Evolutionary conservation across 106 monocot species (phyloP).

Genomic region (Dioscorea dumetorum): DNA sequence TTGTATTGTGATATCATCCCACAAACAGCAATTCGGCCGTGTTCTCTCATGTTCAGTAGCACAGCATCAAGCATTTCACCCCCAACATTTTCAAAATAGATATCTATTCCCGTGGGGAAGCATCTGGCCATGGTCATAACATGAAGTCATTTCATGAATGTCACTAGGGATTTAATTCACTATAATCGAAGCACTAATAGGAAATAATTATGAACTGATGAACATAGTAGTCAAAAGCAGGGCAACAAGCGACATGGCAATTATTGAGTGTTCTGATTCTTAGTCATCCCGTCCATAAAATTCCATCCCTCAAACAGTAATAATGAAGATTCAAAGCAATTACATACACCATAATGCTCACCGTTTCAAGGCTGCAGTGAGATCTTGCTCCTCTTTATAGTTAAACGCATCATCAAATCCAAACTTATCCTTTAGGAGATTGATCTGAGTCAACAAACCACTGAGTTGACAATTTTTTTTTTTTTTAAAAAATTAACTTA

Average conservation of each 20-base stretch:
- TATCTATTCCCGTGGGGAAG: conserved; percentile 42
- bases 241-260: too few species aligned
- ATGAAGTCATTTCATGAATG: too few species aligned
- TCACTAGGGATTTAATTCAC: too few species aligned
- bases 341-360: background rate
- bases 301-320: background rate
- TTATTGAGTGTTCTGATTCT: too few species aligned
- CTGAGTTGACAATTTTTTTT: too few species aligned
- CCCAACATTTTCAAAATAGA: conserved; percentile 58
- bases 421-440: conserved; percentile 17
- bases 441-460: conserved; percentile 8
- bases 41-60: conserved; percentile 33
- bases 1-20: conserved; percentile 48
- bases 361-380: conserved; percentile 16
- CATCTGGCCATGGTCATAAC: conserved; percentile 2
- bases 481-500: too few species aligned
- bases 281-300: background rate
- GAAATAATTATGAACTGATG: too few species aligned
- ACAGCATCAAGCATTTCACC: conserved; percentile 51
- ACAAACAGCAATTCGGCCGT: conserved; percentile 40
- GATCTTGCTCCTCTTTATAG: conserved; percentile 19
- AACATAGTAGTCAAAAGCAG: too few species aligned
- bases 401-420: conserved; percentile 21
- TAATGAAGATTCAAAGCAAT: background rate
- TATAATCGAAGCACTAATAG: too few species aligned